Evolutionary conservation across 139 green algal genomes (phyloP).

Genomic region (Coccomyxa sp.): DNA sequence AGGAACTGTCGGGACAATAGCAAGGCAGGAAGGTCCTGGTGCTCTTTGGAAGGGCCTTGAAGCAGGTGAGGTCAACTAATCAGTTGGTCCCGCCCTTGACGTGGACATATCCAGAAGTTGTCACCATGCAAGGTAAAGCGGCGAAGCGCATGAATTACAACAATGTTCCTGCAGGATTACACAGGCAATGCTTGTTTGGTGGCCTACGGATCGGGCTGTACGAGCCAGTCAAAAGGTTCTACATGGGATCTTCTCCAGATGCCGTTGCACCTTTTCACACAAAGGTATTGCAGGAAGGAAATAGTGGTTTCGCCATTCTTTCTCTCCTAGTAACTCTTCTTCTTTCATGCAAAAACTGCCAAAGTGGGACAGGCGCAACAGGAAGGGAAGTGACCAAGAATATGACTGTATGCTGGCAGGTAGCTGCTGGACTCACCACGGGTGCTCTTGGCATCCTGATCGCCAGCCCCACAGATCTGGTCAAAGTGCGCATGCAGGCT

Average conservation of each 20-base stretch:
- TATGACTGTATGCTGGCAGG: background rate
- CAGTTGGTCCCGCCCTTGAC: background rate
- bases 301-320: too few species aligned
- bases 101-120: background rate
- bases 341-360: too few species aligned
- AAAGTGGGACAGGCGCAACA: too few species aligned
- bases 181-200: constrained; percentile 93
- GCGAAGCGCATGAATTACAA: background rate
- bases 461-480: constrained; percentile 90
- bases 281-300: constrained; percentile 65
- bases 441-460: constrained; percentile 85
- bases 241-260: constrained; percentile 73
- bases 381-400: too few species aligned
- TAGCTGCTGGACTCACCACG: constrained; percentile 83
- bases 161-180: constrained; percentile 62
- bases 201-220: constrained; percentile 97
- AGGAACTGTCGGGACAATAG: constrained; percentile 86
- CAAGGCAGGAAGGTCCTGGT: constrained; percentile 79
- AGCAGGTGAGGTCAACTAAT: constrained; percentile 49
- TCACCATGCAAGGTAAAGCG: background rate
- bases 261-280: constrained; percentile 76
- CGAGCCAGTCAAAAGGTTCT: constrained; percentile 87
- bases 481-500: constrained; percentile 98
- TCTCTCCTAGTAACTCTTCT: too few species aligned
- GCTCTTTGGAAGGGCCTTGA: constrained; percentile 94